Conservation (phyloP, 345 rosid species). For the Mallotus nudiflorus region DNA sequence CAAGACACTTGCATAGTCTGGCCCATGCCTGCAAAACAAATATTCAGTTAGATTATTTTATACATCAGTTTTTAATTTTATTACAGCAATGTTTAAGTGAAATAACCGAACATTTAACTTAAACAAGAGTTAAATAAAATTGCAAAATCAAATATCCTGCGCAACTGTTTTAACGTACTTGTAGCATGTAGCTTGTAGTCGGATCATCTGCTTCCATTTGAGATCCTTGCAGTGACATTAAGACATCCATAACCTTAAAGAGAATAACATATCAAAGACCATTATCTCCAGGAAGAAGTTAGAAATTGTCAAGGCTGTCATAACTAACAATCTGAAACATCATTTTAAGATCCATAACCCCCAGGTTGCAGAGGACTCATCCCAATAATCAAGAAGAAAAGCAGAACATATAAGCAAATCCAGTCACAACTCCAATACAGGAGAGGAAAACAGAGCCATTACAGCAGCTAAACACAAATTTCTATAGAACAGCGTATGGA, state of each 20-base stretch:
- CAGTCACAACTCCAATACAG: neutral
- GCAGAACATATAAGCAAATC: neutral
- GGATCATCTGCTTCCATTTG: slow-evolving; percentile 97
- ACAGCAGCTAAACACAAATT: neutral
- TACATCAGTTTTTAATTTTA: neutral
- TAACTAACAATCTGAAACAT: neutral
- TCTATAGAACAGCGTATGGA: neutral
- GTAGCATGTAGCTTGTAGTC: slow-evolving; percentile 96
- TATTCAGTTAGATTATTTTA: neutral
- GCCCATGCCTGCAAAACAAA: slow-evolving; percentile 83
- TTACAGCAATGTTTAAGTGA: neutral
- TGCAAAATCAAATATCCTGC: neutral
- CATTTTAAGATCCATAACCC: neutral
- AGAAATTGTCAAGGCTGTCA: neutral
- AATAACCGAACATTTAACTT: neutral
- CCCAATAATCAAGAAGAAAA: slow-evolving; percentile 3
- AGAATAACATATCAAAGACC: neutral
- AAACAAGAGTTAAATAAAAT: neutral
- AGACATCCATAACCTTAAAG: slow-evolving; percentile 91
- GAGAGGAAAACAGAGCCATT: neutral
- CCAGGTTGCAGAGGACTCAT: neutral
- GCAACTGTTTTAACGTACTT: slow-evolving; percentile 44
- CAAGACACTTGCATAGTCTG: slow-evolving; percentile 96
- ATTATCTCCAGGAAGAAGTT: neutral
- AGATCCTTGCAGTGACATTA: slow-evolving; percentile 92